Evolutionary conservation across 2,329 filamentous ascomycete species (phyloP), one percentile per base, ranked within the genome.

Genomic region (Sporothrix protearum): DNA sequence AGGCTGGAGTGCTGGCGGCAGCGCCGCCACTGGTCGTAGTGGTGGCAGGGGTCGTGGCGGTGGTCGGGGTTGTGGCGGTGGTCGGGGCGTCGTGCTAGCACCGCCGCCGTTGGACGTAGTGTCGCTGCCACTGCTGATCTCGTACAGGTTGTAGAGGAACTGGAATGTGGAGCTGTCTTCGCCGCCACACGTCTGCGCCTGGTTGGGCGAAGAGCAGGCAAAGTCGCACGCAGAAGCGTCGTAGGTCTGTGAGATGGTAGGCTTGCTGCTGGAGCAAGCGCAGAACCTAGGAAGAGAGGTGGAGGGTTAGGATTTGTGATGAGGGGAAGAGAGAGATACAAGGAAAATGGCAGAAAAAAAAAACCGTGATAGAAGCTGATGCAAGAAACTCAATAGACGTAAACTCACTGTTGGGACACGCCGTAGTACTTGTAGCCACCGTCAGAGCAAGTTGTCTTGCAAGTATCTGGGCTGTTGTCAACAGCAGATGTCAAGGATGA

Each of bases 91-190:
- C 8, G 61, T 12, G 28, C n/a, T 12, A 6, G 53, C 10, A 3
- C 57, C 28, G 3, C 47, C n/a, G 14, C 8, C 6, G 8, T 19
- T 59, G n/a, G 51, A 4, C 5, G 73, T 39, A 0, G 64, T n/a
- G 49, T 16, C 59, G 53, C 66, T 61, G 42, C 55, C 49, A 19
- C 53, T 36, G 30, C 9, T 6, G 16, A 69, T 57, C 28, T 57
- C 25, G 68, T 73, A 75, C 1, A 75, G 71, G 59, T 75, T 72
- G 72, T 75, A 75, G 22, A 75, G n/a, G 28, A 75, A 73, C 2
- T 72, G 45, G 51, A 75, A 75, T 55, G 69, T 72, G 42, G 36
- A 30, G 39, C 30, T 30, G 22, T 73, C 71, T 57, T 68, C 69
- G 47, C 74, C 74, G 63, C 74, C 74, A 49, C 74, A 75, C 1